phyloP scores from a whole-genome alignment of 164 flowering plant genomes.

The Cinnamomum chago region DNA sequence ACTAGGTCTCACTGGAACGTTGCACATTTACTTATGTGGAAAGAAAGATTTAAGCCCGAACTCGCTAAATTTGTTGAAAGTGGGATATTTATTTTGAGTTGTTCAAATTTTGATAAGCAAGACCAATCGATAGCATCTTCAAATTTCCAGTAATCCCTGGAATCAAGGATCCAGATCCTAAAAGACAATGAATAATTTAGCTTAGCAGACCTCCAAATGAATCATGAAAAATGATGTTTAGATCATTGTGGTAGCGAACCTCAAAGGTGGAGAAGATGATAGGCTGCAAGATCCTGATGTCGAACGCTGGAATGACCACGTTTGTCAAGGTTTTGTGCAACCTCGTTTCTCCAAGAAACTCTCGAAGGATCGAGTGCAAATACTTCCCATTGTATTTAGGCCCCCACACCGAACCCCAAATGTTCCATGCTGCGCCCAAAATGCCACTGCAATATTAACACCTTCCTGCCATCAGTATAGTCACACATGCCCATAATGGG shows the following conservation, averaged over 20 bases:
- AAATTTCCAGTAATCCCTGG: no score
- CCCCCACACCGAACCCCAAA: conserved; percentile 8
- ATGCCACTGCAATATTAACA: not conserved
- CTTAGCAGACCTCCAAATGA: no score
- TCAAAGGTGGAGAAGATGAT: conserved; percentile 25
- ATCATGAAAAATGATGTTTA: no score
- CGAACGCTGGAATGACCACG: conserved; percentile 19
- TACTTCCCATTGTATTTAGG: conserved; percentile 23
- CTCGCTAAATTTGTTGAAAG: no score
- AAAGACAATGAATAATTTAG: no score
- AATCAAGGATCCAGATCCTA: no score
- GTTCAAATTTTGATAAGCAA: not conserved
- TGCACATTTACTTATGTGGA: no score
- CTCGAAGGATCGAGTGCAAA: conserved; percentile 2
- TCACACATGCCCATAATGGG: not conserved
- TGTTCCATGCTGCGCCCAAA: not conserved
- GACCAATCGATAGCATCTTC: no score
- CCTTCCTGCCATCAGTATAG: not conserved
- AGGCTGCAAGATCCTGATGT: conserved; percentile 25
- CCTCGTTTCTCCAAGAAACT: conserved; percentile 12
- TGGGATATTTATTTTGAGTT: no score
- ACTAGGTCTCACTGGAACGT: no score
- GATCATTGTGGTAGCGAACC: not conserved
- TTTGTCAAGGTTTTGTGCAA: conserved; percentile 19
- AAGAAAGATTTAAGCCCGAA: no score